These are phyloP conservation scores for Eryngium alpinum DNA, from an alignment of 140 eudicot genomes.

Conservation along the genomic window DNA sequence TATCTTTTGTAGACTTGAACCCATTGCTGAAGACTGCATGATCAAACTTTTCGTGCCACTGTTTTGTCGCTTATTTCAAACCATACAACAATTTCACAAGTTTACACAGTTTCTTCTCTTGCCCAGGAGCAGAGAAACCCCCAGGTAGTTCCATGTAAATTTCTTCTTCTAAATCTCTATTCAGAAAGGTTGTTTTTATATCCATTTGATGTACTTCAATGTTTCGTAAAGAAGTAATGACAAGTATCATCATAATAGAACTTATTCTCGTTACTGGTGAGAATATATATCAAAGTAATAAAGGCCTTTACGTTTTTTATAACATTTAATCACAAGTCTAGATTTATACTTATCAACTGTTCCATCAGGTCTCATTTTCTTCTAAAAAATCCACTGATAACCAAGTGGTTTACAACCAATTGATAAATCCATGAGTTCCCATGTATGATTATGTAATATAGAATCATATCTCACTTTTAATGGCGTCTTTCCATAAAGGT, in stretches of 20 bases:
- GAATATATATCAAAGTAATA: not conserved
- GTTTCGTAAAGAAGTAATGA: not conserved
- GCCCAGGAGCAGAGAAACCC: not conserved
- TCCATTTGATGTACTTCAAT: not conserved
- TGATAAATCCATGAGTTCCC: not conserved
- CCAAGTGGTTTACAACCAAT: not conserved
- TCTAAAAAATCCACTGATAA: not conserved
- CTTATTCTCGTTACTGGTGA: not conserved
- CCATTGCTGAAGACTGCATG: not conserved
- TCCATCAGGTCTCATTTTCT: not conserved
- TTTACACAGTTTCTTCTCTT: not conserved
- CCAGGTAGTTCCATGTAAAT: not conserved
- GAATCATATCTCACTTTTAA: not conserved
- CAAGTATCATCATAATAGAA: not conserved
- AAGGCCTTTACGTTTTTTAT: not conserved
- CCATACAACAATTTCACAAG: not conserved
- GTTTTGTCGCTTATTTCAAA: not conserved
- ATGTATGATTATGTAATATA: too few species aligned
- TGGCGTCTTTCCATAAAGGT: not conserved
- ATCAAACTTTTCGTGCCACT: not conserved
- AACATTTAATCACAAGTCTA: not conserved
- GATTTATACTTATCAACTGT: not conserved
- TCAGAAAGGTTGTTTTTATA: not conserved
- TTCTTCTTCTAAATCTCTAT: not conserved
- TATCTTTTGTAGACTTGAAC: too few species aligned